Percentiles rank a stretch among this genome's conserved stretches.
phyloP scores from a whole-genome alignment of 202 grass and related monocot species.

The Carex sylvatica region DNA sequence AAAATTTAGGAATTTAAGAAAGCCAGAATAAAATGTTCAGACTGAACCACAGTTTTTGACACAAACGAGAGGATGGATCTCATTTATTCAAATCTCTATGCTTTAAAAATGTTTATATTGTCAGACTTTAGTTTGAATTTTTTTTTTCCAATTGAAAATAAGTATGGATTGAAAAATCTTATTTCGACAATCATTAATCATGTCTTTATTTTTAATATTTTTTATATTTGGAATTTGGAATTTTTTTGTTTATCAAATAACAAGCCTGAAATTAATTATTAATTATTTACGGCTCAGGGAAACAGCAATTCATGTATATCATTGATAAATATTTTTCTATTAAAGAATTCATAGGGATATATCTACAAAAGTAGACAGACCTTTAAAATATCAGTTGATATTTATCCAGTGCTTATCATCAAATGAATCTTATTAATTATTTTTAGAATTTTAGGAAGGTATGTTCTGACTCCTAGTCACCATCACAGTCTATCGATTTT shows the following conservation, averaged over 20 bases:
- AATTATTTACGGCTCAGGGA: background rate
- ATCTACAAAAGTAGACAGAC: background rate
- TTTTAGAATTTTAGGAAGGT: background rate
- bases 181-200: too few relatives aligned
- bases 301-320: background rate
- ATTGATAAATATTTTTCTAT: background rate
- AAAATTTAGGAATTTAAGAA: too few relatives aligned
- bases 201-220: too few relatives aligned
- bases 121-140: too few relatives aligned
- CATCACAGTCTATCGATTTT: slow-evolving; percentile 1
- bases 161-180: too few relatives aligned
- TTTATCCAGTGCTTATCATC: background rate
- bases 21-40: too few relatives aligned
- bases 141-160: too few relatives aligned
- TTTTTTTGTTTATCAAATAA: background rate
- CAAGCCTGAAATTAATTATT: background rate
- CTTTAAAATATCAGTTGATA: slow-evolving; percentile 13
- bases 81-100: too few relatives aligned
- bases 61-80: too few relatives aligned
- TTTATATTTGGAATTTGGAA: too few relatives aligned
- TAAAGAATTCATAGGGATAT: background rate
- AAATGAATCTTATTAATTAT: background rate
- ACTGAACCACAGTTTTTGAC: too few relatives aligned
- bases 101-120: too few relatives aligned
- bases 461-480: background rate